Percentiles rank a stretch among this genome's conserved stretches.
Conservation (phyloP, 768 basidiomycete species). For the Astraeus odoratus region DNA sequence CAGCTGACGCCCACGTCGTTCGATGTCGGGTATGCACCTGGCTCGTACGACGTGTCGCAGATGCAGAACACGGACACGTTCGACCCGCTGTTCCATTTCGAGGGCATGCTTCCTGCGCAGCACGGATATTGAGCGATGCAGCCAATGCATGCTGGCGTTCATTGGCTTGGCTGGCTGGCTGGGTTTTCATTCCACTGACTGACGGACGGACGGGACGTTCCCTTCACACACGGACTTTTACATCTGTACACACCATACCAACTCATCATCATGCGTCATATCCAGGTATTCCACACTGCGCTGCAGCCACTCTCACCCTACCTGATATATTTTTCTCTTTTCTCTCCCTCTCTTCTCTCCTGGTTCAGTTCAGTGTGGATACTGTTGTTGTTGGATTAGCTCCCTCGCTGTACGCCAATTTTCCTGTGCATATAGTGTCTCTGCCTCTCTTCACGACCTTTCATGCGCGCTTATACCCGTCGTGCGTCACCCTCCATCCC, state of each 20-base stretch:
- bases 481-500: neutral
- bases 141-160: constrained; percentile 32
- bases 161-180: constrained; percentile 20
- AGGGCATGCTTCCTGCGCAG: constrained; percentile 26
- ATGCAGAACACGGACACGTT: constrained; percentile 28
- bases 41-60: constrained; percentile 17
- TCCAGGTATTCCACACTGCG: constrained; percentile 19
- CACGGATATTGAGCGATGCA: constrained; percentile 25
- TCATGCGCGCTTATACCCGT: neutral
- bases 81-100: constrained; percentile 31
- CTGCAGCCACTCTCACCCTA: constrained; percentile 9
- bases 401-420: constrained; percentile 25
- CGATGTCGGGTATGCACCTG: constrained; percentile 16
- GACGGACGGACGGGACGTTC: constrained; percentile 15
- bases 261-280: constrained; percentile 9
- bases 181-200: too few relatives aligned
- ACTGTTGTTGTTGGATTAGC: constrained; percentile 32
- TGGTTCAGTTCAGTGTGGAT: constrained; percentile 30
- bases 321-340: constrained; percentile 4
- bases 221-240: constrained; percentile 19
- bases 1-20: constrained; percentile 12
- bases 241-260: constrained; percentile 22
- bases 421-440: neutral
- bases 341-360: constrained; percentile 1
- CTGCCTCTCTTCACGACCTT: constrained; percentile 18